Evolutionary conservation across 805 yeast genomes (phyloP).

Genomic region (Cyberlindnera nakhonratchasimensis): DNA sequence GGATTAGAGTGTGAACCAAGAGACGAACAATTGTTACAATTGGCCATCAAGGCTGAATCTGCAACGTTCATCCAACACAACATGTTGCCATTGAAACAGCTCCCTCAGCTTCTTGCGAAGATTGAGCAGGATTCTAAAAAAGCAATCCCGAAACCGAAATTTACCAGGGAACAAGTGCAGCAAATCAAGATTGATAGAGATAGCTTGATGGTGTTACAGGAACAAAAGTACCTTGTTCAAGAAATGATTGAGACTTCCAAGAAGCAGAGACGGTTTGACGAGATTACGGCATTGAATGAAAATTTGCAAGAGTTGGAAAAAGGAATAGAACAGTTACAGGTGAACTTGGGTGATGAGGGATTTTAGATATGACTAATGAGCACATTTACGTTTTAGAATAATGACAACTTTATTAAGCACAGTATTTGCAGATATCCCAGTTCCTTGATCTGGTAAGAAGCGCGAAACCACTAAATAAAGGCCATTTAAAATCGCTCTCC

Average conservation of each 20-base stretch:
- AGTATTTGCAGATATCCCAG: no score
- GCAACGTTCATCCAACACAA: slow-evolving; percentile 62
- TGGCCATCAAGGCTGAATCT: slow-evolving; percentile 55
- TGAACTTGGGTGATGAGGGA: slow-evolving; percentile 8
- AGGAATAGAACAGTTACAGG: slow-evolving; percentile 5
- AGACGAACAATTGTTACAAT: slow-evolving; percentile 45
- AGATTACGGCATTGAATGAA: slow-evolving; percentile 53
- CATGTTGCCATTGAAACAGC: slow-evolving; percentile 57
- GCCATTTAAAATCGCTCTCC: no score
- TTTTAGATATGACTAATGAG: background rate
- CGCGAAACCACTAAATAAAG: no score
- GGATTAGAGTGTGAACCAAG: slow-evolving; percentile 31
- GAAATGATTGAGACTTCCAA: slow-evolving; percentile 61
- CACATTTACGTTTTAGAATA: no score
- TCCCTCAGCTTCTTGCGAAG: slow-evolving; percentile 45
- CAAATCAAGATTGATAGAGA: slow-evolving; percentile 62
- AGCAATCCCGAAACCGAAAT: slow-evolving; percentile 17
- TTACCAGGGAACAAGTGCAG: slow-evolving; percentile 41
- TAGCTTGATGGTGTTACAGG: slow-evolving; percentile 80
- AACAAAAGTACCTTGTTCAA: slow-evolving; percentile 72
- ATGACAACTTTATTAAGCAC: no score
- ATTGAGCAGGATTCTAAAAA: slow-evolving; percentile 16
- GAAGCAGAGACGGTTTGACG: slow-evolving; percentile 72
- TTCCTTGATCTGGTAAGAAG: no score
- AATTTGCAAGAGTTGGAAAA: slow-evolving; percentile 38